A percentile compares a stretch with the other conserved stretches of the same genome.
Conservation (phyloP, 768 basidiomycete genomes). For the Lactarius sp. region DNA sequence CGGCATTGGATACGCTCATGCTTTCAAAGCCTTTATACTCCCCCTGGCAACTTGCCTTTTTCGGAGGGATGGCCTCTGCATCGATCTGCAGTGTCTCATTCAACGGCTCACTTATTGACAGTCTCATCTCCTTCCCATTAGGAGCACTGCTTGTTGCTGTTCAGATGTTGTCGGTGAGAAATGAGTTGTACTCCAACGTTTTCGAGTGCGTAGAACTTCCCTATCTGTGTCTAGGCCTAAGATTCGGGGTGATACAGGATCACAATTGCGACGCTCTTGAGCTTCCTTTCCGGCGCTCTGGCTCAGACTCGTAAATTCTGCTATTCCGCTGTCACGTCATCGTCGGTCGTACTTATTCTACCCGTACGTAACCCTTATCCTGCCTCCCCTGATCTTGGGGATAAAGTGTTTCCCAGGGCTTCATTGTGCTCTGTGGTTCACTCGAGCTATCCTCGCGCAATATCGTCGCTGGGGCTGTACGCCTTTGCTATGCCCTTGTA, state of each 20-base stretch:
- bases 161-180: slow-evolving; percentile 65
- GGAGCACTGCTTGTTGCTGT: slow-evolving; percentile 69
- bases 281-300: slow-evolving; percentile 73
- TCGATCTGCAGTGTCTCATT: slow-evolving; percentile 72
- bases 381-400: background rate
- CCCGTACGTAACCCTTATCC: slow-evolving; percentile 43
- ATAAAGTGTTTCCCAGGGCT: slow-evolving; percentile 39
- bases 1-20: slow-evolving; percentile 71
- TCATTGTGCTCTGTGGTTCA: slow-evolving; percentile 65
- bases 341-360: slow-evolving; percentile 73
- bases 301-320: slow-evolving; percentile 67
- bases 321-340: slow-evolving; percentile 75
- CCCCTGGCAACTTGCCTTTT: slow-evolving; percentile 55
- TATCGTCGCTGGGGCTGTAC: slow-evolving; percentile 79
- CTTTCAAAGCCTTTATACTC: slow-evolving; percentile 54
- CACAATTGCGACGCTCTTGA: slow-evolving; percentile 71
- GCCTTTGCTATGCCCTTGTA: slow-evolving; percentile 72
- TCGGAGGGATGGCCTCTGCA: slow-evolving; percentile 74
- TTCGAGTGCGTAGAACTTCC: slow-evolving; percentile 52
- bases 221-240: slow-evolving; percentile 8
- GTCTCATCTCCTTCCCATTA: slow-evolving; percentile 64
- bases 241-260: slow-evolving; percentile 42
- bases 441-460: slow-evolving; percentile 78
- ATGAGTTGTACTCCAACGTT: slow-evolving; percentile 75
- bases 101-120: slow-evolving; percentile 73